Conservation (phyloP, 257 asterid species). For the Nicotiana tomentosiformis region DNA sequence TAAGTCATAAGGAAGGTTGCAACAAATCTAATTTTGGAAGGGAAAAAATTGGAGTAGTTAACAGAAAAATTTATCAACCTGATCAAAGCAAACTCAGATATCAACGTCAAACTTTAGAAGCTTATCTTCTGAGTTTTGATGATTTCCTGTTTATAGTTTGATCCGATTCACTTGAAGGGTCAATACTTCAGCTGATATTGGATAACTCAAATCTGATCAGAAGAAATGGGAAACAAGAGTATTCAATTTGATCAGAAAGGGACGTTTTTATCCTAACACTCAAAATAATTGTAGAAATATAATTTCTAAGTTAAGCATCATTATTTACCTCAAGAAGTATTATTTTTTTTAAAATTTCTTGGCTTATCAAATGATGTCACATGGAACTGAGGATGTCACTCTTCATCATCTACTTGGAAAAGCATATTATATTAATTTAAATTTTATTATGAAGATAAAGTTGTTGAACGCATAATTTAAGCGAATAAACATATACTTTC, state of each 20-base stretch:
- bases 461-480: not conserved
- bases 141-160: not conserved
- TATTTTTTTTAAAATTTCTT: not conserved
- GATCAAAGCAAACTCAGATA: not conserved
- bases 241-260: not conserved
- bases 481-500: too few species aligned
- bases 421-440: not conserved
- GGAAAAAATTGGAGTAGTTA: not conserved
- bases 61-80: not conserved
- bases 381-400: not conserved
- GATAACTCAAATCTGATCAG: not conserved
- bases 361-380: not conserved
- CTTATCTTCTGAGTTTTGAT: not conserved
- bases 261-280: not conserved
- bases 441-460: not conserved
- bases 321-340: not conserved
- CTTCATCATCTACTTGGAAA: not conserved
- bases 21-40: too few species aligned
- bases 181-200: not conserved
- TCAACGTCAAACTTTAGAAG: not conserved
- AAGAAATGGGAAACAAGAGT: too few species aligned
- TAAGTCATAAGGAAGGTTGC: too few species aligned
- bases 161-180: not conserved
- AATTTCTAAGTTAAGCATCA: not conserved
- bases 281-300: not conserved